These are phyloP conservation scores for Alliaria petiolata DNA, from an alignment of 345 rosid species.

Conservation along the genomic window DNA sequence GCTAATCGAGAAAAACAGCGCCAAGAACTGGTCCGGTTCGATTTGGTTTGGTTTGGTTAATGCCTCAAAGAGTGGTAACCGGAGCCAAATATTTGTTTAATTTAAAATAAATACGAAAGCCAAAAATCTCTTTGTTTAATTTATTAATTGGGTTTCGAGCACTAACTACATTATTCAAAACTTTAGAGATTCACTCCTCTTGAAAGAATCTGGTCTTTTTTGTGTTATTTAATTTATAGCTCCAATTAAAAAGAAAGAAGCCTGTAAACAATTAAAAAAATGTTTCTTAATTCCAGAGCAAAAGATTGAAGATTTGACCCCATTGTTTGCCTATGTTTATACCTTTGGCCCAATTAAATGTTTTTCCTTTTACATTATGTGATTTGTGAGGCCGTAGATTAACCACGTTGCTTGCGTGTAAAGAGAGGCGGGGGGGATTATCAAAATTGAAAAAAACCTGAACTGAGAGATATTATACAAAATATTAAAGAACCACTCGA, in stretches of 20 bases:
- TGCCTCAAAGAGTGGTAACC: neutral
- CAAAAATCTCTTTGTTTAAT: no score
- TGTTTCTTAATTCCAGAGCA: slow-evolving; percentile 23
- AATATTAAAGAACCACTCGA: slow-evolving; percentile 1
- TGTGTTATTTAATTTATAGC: neutral
- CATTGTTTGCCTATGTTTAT: slow-evolving; percentile 24
- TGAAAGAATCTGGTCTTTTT: neutral
- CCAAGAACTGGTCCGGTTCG: neutral
- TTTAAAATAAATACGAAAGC: neutral
- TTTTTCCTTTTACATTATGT: neutral
- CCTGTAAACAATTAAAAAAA: neutral
- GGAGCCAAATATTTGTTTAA: no score
- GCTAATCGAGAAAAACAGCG: neutral
- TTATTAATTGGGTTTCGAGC: neutral
- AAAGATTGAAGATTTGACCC: neutral
- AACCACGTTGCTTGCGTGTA: slow-evolving; percentile 41
- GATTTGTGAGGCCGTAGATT: slow-evolving; percentile 10
- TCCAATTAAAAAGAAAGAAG: neutral
- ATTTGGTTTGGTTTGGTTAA: neutral
- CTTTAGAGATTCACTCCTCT: neutral
- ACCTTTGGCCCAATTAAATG: neutral
- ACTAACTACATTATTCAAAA: neutral
- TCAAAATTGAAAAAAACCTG: neutral
- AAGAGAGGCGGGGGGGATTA: slow-evolving; percentile 15
- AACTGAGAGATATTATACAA: neutral